Base-by-base conservation (phyloP, 2,329 filamentous ascomycete species). In the Sporothrix euskadiensis region DNA sequence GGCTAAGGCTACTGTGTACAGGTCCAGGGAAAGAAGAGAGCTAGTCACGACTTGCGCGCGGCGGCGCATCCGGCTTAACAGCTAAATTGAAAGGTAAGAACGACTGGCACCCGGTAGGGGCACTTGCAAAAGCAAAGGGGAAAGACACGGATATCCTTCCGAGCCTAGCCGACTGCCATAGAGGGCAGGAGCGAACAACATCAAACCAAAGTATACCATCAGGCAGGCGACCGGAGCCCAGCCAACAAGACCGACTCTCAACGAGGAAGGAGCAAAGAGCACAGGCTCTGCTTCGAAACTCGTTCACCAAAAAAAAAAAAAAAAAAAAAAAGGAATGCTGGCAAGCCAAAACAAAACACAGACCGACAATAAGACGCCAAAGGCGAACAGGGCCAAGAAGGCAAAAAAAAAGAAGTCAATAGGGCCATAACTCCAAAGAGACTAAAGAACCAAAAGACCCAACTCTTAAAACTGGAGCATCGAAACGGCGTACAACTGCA, bases 121-220 rank as follows among this genome's bases (percentile, higher is more conserved):
- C 26, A 57, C 26, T 14, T 44, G 5, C 26, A 63, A 22, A 8
- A 8, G 4, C 35, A 35, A 35, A 35, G 8, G 35, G 19, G 10
- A n/a, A 65, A 35, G 30, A 41, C 32, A 12, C 32, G 35, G 14
- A 16, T 4, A 14, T 26, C 26, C 26, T 26, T 26, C 26, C 26
- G 26, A 26, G 26, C 4, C 14, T 14, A 30, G 14, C 32, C 12
- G 22, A 1, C 30, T 49, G 44, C 44, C 14, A 56, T 22, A 56
- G 52, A 41, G 39, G 59, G 59, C 59, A 63, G 59, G 59, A 22
- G 35, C 35, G 32, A 63, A 63, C 59, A 41, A 41, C 32, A 39
- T 22, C 32, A 39, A 35, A n/a, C n/a, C n/a, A n/a, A n/a, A n/a
- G n/a, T n/a, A n/a, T n/a, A n/a, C n/a, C n/a, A 10, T 30, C 14